These are phyloP conservation scores for Colletotrichum eleusines DNA, from an alignment of 2,329 filamentous ascomycete species.

Conservation along the genomic window DNA sequence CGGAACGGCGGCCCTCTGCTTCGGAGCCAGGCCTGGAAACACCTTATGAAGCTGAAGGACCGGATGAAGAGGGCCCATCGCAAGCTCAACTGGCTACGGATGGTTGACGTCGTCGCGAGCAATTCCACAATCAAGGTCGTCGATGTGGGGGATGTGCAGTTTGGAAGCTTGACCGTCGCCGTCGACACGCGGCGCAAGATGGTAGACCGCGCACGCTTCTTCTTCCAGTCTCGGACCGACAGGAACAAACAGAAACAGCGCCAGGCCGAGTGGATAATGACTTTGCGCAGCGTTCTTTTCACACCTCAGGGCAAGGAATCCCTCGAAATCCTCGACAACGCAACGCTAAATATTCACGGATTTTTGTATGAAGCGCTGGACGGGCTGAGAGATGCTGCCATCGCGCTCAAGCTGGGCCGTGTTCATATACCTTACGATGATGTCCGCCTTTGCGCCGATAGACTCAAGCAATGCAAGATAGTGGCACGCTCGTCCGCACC, in stretches of 20 bases:
- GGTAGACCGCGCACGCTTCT: slow-evolving; percentile 89
- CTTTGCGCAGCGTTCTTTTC: slow-evolving; percentile 87
- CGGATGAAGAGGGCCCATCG: slow-evolving; percentile 87
- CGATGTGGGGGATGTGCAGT: slow-evolving; percentile 85
- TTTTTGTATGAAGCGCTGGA: slow-evolving; percentile 87
- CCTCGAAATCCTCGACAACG: slow-evolving; percentile 88
- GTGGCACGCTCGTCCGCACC: slow-evolving; percentile 48
- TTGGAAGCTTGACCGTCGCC: slow-evolving; percentile 86
- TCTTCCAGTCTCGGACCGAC: slow-evolving; percentile 80
- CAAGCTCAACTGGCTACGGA: slow-evolving; percentile 87
- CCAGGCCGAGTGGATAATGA: slow-evolving; percentile 95
- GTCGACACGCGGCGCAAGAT: slow-evolving; percentile 94
- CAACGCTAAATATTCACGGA: slow-evolving; percentile 90
- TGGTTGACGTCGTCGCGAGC: slow-evolving; percentile 89
- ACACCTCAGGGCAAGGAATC: slow-evolving; percentile 87
- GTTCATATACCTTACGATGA: slow-evolving; percentile 94
- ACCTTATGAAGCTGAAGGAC: slow-evolving; percentile 83
- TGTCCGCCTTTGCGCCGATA: slow-evolving; percentile 71
- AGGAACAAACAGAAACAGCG: slow-evolving; percentile 66
- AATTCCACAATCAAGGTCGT: slow-evolving; percentile 82
- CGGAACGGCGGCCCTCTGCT: slow-evolving; percentile 50
- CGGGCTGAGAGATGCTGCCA: slow-evolving; percentile 88
- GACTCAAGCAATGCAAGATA: slow-evolving; percentile 62
- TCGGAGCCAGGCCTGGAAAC: slow-evolving; percentile 83
- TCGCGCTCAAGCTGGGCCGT: slow-evolving; percentile 90